Conservation (phyloP, 495 filamentous ascomycete species). For the Neurospora cerealis region DNA sequence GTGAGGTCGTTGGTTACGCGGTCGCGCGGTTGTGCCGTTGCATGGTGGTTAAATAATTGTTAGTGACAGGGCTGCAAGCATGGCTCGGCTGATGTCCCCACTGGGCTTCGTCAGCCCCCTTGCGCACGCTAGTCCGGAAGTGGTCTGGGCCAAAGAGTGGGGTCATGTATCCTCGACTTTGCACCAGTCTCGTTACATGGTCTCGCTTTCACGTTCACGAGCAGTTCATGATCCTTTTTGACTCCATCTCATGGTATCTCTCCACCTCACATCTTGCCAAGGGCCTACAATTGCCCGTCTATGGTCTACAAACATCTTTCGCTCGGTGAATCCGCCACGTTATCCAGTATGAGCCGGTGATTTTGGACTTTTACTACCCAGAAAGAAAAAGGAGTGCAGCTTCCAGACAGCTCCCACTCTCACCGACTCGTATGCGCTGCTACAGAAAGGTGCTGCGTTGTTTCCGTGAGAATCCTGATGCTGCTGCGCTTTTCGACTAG, state of each 20-base stretch:
- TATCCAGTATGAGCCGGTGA: not conserved
- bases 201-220: not conserved
- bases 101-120: not conserved
- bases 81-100: not conserved
- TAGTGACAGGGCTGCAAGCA: not conserved
- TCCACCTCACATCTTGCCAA: not conserved
- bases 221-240: not conserved
- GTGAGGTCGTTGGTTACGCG: not conserved
- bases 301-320: too few relatives aligned
- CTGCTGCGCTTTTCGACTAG: not conserved
- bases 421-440: not conserved
- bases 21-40: not conserved
- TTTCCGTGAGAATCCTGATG: not conserved
- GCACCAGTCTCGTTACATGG: not conserved
- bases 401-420: not conserved
- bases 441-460: not conserved
- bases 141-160: not conserved
- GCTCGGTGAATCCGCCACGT: not conserved
- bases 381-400: not conserved
- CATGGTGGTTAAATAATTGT: not conserved
- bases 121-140: not conserved
- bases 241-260: not conserved
- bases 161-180: not conserved
- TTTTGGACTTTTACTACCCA: not conserved
- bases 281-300: not conserved